These are phyloP conservation scores for Juglanconis oblonga DNA, from an alignment of 2,329 filamentous ascomycete genomes.

Conservation along the genomic window DNA sequence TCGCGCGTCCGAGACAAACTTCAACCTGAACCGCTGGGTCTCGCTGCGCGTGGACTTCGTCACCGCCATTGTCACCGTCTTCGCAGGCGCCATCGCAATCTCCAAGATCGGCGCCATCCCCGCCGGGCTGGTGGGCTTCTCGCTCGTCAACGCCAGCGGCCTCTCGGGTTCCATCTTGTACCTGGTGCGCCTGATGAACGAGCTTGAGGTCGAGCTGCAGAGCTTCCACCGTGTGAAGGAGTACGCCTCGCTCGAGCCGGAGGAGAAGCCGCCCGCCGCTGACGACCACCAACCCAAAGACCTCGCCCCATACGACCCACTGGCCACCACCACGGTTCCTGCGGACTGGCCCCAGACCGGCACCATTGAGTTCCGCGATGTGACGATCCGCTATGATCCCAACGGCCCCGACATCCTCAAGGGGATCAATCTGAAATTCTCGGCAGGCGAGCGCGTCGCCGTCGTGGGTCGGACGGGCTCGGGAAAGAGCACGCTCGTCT, in stretches of 20 bases:
- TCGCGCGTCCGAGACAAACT: constrained; percentile 46
- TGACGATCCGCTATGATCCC: constrained; percentile 26
- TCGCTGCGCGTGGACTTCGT: constrained; percentile 52
- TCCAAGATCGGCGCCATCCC: constrained; percentile 43
- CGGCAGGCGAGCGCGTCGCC: constrained; percentile 61
- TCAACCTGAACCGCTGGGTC: constrained; percentile 58
- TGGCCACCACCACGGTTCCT: constrained; percentile 15
- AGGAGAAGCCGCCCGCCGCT: constrained; percentile 20
- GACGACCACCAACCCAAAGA: background rate
- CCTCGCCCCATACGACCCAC: constrained; percentile 5
- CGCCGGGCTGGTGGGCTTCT: constrained; percentile 55
- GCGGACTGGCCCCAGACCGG: constrained; percentile 27
- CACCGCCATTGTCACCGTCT: constrained; percentile 49
- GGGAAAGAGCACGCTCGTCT: constrained; percentile 58
- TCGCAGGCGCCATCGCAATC: constrained; percentile 51
- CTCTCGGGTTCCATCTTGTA: constrained; percentile 50
- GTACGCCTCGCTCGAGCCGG: constrained; percentile 27
- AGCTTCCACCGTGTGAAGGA: constrained; percentile 36
- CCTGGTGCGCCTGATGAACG: constrained; percentile 52
- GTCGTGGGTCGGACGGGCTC: constrained; percentile 66
- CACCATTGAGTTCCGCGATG: constrained; percentile 26
- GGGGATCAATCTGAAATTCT: constrained; percentile 25
- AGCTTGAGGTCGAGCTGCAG: constrained; percentile 56
- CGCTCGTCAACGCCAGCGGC: constrained; percentile 53
- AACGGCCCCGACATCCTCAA: constrained; percentile 28